phyloP scores from a whole-genome alignment of 495 filamentous ascomycete genomes.

The Aspergillus baeticus region DNA sequence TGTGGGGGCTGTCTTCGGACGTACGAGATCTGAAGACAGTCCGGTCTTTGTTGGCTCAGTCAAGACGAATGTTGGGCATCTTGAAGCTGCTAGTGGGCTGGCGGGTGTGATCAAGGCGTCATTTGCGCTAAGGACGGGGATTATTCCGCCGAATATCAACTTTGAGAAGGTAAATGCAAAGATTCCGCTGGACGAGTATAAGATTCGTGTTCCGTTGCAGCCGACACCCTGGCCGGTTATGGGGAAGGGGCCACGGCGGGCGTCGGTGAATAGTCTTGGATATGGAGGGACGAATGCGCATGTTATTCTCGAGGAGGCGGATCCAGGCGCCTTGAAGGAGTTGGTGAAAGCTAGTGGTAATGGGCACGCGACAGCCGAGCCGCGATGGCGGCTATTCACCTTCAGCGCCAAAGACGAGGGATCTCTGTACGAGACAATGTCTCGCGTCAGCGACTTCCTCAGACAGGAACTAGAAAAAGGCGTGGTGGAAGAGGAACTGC shows the following conservation, averaged over 20 bases:
- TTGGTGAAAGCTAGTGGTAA: too few relatives aligned
- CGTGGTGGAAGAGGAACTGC: too few relatives aligned
- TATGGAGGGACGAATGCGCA: conserved; percentile 37
- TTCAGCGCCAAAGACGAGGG: not conserved
- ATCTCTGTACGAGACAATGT: not conserved
- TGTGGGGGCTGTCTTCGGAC: conserved; percentile 29
- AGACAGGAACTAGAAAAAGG: too few relatives aligned
- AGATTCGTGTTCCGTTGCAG: not conserved
- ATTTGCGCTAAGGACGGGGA: conserved; percentile 28
- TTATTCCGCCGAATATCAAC: conserved; percentile 35
- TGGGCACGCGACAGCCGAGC: too few relatives aligned
- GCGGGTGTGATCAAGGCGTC: conserved; percentile 35
- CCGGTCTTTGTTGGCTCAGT: not conserved
- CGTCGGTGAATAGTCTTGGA: conserved; percentile 35
- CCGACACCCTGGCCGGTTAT: not conserved
- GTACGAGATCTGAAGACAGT: conserved; percentile 26
- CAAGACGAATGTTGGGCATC: conserved; percentile 42
- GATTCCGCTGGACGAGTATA: not conserved
- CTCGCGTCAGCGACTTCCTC: not conserved
- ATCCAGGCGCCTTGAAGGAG: not conserved
- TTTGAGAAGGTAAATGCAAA: conserved; percentile 31
- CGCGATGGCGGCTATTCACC: not conserved
- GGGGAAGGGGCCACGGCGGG: conserved; percentile 12
- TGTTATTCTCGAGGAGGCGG: conserved; percentile 25
- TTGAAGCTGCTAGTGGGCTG: conserved; percentile 35